These are phyloP conservation scores for Acrodontium crateriforme DNA, from an alignment of 2,329 filamentous ascomycete species.

Conservation along the genomic window DNA sequence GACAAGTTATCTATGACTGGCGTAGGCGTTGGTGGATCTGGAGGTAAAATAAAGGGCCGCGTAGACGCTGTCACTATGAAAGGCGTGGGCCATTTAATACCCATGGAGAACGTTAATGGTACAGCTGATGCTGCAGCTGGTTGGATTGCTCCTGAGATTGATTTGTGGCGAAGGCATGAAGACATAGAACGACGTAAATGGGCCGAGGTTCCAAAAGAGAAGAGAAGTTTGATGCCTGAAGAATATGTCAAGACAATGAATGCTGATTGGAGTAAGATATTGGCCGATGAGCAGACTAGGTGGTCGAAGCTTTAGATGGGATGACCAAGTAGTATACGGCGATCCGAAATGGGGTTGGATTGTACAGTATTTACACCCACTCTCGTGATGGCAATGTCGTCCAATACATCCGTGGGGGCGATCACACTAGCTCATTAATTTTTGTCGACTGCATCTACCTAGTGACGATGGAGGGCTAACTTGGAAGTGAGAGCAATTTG, in stretches of 20 bases:
- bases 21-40: slow-evolving; percentile 51
- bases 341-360: too few species aligned
- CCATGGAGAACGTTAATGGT: slow-evolving; percentile 60
- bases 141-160: slow-evolving; percentile 24
- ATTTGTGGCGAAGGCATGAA: slow-evolving; percentile 21
- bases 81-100: slow-evolving; percentile 62
- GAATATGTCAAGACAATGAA: slow-evolving; percentile 13
- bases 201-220: slow-evolving; percentile 12
- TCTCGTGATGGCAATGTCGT: too few species aligned
- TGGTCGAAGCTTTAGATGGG: too few species aligned
- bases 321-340: too few species aligned
- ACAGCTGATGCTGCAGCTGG: slow-evolving; percentile 42
- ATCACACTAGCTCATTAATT: too few species aligned
- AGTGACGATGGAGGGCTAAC: too few species aligned
- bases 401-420: too few species aligned
- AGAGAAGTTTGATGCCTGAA: slow-evolving; percentile 17
- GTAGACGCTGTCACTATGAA: slow-evolving; percentile 54
- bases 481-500: too few species aligned
- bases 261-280: slow-evolving; percentile 12
- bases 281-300: too few species aligned
- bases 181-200: slow-evolving; percentile 15
- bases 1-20: slow-evolving; percentile 53
- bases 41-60: slow-evolving; percentile 47
- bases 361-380: too few species aligned
- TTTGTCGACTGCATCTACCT: too few species aligned